Base-by-base conservation (phyloP, 2,329 filamentous ascomycete species). In the Dothideomycetes sp. region DNA sequence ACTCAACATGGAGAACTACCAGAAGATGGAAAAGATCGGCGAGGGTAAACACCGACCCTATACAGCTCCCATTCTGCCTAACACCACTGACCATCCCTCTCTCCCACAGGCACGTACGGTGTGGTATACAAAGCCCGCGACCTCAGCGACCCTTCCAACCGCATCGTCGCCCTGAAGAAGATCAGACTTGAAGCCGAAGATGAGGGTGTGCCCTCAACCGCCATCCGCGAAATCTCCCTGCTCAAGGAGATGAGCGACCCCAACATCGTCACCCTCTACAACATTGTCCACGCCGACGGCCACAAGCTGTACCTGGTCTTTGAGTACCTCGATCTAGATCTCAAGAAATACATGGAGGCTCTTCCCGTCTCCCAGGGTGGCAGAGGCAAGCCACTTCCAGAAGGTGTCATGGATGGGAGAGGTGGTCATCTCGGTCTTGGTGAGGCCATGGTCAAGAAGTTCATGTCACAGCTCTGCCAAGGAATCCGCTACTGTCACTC, bases 401-500 rank as follows among this genome's bases (percentile, higher is more conserved):
- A 89, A 50, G 84, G 84, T 36, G 50, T 53, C 36, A 51, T 59
- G 51, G 75, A 81, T 34, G 75, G 73, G 16, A 59, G 75, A 37
- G 64, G 84, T 40, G 69, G 74, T 56, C 70, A 74, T 45, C 68
- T 91, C 52, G 84, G 84, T 4, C 68, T 94, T 42, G 82, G 81
- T 41, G 76, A 84, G 37, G 73, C 73, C 40, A 88, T 94, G 72
- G 57, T 94, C 51, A 89, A 89, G 68, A 89, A 86, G 63, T 94
- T 94, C 66, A 93, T 93, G 81, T 77, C 75, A 54, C 86, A 94
- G 64, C 54, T 98, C 19, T 77, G 96, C 47, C 81, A 85, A 54
- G 91, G 91, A 40, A 94, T 96, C 55, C 88, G 91, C 46, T 98
- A 96, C 60, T 98, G 91, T 66, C 91, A 98, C 65, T 85, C 94